Base-by-base conservation (phyloP, 257 asterid genomes). In the Solanum chiquidenum region DNA sequence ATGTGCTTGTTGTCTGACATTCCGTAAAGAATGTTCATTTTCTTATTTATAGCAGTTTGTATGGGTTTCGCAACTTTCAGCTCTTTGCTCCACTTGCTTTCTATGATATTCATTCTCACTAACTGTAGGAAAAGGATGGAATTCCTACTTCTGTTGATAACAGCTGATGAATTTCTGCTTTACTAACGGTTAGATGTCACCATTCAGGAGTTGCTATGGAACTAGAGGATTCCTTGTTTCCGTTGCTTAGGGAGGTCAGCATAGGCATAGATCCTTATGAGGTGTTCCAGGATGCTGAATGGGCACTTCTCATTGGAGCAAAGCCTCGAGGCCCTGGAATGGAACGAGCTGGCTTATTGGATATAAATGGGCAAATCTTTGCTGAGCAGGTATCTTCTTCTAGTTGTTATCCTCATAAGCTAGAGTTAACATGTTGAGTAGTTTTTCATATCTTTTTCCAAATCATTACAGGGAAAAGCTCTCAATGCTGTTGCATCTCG, bases 241-340 rank as follows among this genome's bases (percentile, higher is more conserved):
- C 99, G 69, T 87, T 97, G 83, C 84, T 97, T 90, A 95, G 99
- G 90, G 99, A 97, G 92, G 99, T 97, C 92, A 96, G 95, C 71
- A 95, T 97, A 10, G 95, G 99, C 35, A 93, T 94, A 21, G 99
- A 97, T 91, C 96, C 99, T 46, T 96, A 95, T 58, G 99, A 96
- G 44, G 96, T 97, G 64, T 97, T 97, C 94, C 94, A 91, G 88
- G 99, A 97, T 89, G 99, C 92, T 4, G 98, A 96, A 84, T 97
- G 99, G 99, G 98, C 98, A 34, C 98, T 96, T 91, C 89, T 97
- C 90, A 96, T 97, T 37, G 99, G 99, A 88, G 99, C 98, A 79
- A 97, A 97, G 92, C 99, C 99, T 68, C 98, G 99, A 25, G 99
- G 99, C 69, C 99, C 99, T 20, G 98, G 99, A 86, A 95, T 96